Percentiles rank a stretch among this genome's conserved stretches.
phyloP scores from a whole-genome alignment of 495 filamentous ascomycete genomes.

The Aspergillus bertholletiae region DNA sequence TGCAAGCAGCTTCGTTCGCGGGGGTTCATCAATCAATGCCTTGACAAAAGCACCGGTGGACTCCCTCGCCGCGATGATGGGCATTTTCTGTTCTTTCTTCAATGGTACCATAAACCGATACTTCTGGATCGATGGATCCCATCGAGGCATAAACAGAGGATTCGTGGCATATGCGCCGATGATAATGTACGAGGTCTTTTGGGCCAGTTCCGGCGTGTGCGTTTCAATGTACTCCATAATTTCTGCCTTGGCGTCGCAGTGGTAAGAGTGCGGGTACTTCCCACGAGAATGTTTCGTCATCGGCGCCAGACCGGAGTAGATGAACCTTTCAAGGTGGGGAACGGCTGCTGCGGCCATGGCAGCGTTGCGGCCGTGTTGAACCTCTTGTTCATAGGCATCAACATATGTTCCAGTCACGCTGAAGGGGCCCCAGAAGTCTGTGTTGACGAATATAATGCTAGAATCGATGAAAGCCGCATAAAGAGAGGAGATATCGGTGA shows the following conservation, averaged over 20 bases:
- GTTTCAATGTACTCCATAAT: constrained; percentile 36
- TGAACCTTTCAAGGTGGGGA: constrained; percentile 43
- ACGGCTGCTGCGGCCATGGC: constrained; percentile 44
- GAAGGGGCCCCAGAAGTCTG: constrained; percentile 46
- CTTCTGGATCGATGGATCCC: constrained; percentile 16
- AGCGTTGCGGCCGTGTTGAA: constrained; percentile 46
- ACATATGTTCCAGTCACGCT: constrained; percentile 25
- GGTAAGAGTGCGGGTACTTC: constrained; percentile 33
- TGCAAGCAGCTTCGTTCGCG: constrained; percentile 37
- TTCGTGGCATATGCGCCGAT: constrained; percentile 30
- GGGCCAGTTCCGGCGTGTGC: constrained; percentile 17
- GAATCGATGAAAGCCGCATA: constrained; percentile 42
- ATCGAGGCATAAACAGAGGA: constrained; percentile 29
- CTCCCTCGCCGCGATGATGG: constrained; percentile 33
- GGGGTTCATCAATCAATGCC: constrained; percentile 34
- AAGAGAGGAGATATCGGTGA: constrained; percentile 40
- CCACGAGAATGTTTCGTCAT: constrained; percentile 29
- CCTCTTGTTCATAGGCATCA: constrained; percentile 45
- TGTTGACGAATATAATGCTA: constrained; percentile 50
- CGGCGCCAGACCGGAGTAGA: constrained; percentile 37
- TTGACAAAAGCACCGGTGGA: constrained; percentile 40
- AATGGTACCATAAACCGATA: constrained; percentile 27
- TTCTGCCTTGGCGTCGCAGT: constrained; percentile 37
- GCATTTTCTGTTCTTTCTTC: constrained; percentile 21
- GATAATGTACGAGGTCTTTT: constrained; percentile 30